Evolutionary conservation across 73 alveolate species (phyloP).

Genomic region (Paraurostyla sp.): DNA sequence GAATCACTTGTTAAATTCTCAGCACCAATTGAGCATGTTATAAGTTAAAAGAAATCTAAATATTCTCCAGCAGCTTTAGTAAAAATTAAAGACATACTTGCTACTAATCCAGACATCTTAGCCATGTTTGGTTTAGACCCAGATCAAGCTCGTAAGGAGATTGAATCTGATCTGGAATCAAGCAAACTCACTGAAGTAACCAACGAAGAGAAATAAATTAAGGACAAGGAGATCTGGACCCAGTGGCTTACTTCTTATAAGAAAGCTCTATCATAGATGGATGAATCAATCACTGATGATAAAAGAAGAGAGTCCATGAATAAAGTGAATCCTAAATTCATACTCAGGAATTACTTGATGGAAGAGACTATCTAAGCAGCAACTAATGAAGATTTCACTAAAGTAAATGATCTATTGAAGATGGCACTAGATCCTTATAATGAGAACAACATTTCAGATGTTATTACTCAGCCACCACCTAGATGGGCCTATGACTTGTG

Average conservation of each 20-base stretch:
- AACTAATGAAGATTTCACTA: conserved; percentile 64
- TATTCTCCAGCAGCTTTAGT: background rate
- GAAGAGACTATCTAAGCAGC: conserved; percentile 76
- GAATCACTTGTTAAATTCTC: conserved; percentile 48
- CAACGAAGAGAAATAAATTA: conserved; percentile 60
- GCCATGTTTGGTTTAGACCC: conserved; percentile 32
- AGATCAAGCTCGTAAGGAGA: conserved; percentile 45
- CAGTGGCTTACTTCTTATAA: conserved; percentile 74
- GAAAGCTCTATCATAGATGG: conserved; percentile 14
- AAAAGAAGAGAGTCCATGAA: conserved; percentile 59
- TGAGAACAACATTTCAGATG: conserved; percentile 59
- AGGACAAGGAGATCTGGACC: conserved; percentile 40
- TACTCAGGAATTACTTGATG: conserved; percentile 69
- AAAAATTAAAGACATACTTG: conserved; percentile 43
- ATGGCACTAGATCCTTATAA: conserved; percentile 71
- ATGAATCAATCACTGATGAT: conserved; percentile 28
- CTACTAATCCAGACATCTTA: conserved; percentile 41
- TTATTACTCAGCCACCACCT: conserved; percentile 66
- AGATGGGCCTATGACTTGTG: conserved; percentile 76
- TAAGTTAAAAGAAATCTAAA: background rate
- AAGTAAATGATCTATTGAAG: conserved; percentile 54
- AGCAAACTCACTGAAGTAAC: background rate
- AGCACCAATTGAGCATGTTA: conserved; percentile 64
- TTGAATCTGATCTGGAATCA: background rate
- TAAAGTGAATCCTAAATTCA: conserved; percentile 66